Conservation (phyloP, 306 rosid genomes). For the Bauhinia variegata region DNA sequence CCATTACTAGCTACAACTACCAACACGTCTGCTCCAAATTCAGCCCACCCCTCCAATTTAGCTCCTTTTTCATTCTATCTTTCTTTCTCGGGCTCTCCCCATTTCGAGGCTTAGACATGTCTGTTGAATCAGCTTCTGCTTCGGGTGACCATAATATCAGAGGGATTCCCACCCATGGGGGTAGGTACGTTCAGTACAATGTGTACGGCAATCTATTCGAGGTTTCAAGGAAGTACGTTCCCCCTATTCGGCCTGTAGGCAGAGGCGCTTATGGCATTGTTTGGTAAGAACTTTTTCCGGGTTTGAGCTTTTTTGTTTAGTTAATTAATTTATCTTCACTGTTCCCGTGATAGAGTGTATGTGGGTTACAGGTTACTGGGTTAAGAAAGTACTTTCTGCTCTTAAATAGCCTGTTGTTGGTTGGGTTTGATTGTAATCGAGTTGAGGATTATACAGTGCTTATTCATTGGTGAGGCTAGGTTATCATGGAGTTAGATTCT, state of each 20-base stretch:
- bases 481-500: constrained; percentile 1
- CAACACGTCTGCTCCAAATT: constrained; percentile 34
- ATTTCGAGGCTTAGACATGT: constrained; percentile 31
- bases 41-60: constrained; percentile 36
- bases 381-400: constrained; percentile 4
- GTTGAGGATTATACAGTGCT: constrained; percentile 11
- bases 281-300: constrained; percentile 58
- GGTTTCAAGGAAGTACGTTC: constrained; percentile 84
- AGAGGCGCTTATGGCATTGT: constrained; percentile 97
- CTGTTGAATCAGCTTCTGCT: constrained; percentile 51
- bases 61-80: constrained; percentile 26
- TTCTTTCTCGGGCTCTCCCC: constrained; percentile 37
- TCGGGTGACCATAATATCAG: constrained; percentile 58
- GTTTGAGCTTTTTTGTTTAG: constrained; percentile 13
- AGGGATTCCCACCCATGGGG: constrained; percentile 77
- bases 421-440: constrained; percentile 4
- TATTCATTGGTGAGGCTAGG: neutral
- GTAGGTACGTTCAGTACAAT: constrained; percentile 79
- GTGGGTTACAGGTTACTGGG: too few relatives aligned
- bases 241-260: constrained; percentile 93
- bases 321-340: constrained; percentile 3
- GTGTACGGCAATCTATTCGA: constrained; percentile 88
- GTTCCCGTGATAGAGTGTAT: too few relatives aligned
- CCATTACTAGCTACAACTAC: constrained; percentile 30
- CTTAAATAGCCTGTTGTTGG: constrained; percentile 10